Conservation (phyloP, 2,329 filamentous ascomycete species). For the Ophiostoma himal-ulmi region DNA sequence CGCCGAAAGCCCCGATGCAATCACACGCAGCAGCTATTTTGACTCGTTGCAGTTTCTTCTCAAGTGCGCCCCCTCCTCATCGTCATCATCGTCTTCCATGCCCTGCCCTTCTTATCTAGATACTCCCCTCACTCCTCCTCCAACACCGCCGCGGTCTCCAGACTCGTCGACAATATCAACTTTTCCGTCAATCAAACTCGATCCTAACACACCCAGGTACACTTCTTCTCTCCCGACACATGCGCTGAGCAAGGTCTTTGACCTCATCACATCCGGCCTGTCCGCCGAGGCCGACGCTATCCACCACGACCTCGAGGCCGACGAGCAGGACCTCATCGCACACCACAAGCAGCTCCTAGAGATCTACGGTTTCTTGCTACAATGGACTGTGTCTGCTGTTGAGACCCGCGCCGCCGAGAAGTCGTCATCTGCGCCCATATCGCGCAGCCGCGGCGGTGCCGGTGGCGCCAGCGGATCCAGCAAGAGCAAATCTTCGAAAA, state of each 20-base stretch:
- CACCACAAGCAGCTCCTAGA: conserved; percentile 90
- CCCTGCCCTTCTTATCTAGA: conserved; percentile 15
- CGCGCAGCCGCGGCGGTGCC: conserved; percentile 48
- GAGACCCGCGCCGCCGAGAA: conserved; percentile 93
- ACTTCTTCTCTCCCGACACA: conserved; percentile 71
- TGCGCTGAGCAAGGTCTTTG: conserved; percentile 85
- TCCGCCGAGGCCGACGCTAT: conserved; percentile 80
- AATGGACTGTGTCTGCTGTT: conserved; percentile 93
- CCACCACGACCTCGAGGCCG: conserved; percentile 78
- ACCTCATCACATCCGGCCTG: conserved; percentile 79
- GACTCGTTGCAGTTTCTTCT: conserved; percentile 93
- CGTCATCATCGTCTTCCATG: conserved; percentile 20
- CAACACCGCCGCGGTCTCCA: neutral
- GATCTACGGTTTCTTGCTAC: conserved; percentile 86
- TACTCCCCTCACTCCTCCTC: neutral
- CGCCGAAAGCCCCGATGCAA: conserved; percentile 83
- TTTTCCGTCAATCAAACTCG: conserved; percentile 28
- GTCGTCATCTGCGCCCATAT: conserved; percentile 63
- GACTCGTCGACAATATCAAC: neutral
- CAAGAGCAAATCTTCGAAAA: conserved; percentile 9
- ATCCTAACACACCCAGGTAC: conserved; percentile 54
- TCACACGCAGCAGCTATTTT: conserved; percentile 71
- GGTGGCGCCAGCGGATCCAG: conserved; percentile 37
- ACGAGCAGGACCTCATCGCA: conserved; percentile 80
- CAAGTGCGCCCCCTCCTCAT: conserved; percentile 64